Conservation (phyloP, 2,329 filamentous ascomycete species). For the Fusarium acutatum region DNA sequence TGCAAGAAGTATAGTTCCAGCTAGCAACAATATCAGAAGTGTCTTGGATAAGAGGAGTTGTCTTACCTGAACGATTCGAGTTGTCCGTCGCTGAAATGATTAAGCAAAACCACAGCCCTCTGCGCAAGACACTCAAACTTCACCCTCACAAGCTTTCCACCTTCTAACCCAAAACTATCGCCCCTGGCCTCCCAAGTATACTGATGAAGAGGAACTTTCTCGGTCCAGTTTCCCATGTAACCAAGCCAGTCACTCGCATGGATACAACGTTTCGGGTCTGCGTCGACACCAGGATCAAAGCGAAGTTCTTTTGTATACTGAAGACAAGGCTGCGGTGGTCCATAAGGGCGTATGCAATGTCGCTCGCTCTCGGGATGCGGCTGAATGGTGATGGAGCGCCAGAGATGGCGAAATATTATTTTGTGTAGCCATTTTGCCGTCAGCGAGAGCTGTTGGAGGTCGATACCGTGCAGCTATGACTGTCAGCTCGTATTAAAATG, state of each 20-base stretch:
- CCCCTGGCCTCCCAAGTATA: background rate
- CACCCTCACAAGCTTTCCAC: background rate
- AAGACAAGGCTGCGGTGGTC: background rate
- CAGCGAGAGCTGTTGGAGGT: background rate
- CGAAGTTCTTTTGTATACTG: background rate
- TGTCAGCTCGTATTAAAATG: accelerated
- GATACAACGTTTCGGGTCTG: background rate
- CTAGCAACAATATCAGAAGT: accelerated
- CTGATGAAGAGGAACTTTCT: background rate
- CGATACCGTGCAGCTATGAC: background rate
- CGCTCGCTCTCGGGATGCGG: background rate
- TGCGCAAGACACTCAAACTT: slow-evolving; percentile 11
- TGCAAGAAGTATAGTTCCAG: background rate
- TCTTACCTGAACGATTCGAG: background rate
- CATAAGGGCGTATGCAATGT: background rate
- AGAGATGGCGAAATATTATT: background rate
- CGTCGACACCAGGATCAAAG: background rate
- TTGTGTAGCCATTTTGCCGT: background rate
- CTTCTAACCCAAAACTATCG: background rate
- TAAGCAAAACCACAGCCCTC: background rate
- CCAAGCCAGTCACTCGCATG: background rate
- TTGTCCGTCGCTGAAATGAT: background rate
- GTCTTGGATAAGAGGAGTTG: accelerated
- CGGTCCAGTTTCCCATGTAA: background rate
- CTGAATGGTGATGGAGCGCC: background rate